phyloP scores from a whole-genome alignment of 2,329 filamentous ascomycete species.

The Penicillium sp. region DNA sequence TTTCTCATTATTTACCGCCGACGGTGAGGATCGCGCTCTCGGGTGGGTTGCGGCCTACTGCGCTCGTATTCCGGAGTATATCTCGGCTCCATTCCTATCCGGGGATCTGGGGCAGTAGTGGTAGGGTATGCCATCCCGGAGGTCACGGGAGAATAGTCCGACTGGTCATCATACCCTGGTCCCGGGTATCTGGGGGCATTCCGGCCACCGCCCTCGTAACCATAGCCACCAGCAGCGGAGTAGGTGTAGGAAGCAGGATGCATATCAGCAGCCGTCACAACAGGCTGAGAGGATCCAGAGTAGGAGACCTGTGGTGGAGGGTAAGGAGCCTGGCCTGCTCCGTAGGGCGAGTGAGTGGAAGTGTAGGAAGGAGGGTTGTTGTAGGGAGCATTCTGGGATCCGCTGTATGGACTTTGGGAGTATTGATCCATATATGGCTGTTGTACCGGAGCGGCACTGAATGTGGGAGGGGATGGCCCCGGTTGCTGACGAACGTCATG shows the following conservation, averaged over 20 bases:
- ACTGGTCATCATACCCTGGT: constrained; percentile 42
- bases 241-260: constrained; percentile 42
- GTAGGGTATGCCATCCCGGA: constrained; percentile 42
- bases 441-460: constrained; percentile 34
- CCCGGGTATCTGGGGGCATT: constrained; percentile 44
- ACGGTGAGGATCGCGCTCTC: constrained; percentile 40
- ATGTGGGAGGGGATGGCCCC: constrained; percentile 39
- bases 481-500: constrained; percentile 40
- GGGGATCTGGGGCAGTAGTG: constrained; percentile 41
- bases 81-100: constrained; percentile 45
- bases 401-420: constrained; percentile 31
- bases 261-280: constrained; percentile 39
- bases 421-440: constrained; percentile 37
- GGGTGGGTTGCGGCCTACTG: constrained; percentile 40
- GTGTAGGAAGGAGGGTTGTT: constrained; percentile 31
- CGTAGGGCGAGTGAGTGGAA: constrained; percentile 36
- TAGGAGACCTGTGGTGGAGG: constrained; percentile 35
- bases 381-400: constrained; percentile 36
- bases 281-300: constrained; percentile 34
- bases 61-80: constrained; percentile 44
- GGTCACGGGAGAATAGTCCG: constrained; percentile 42
- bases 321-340: constrained; percentile 35
- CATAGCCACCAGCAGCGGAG: constrained; percentile 33
- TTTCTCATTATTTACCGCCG: constrained; percentile 29
- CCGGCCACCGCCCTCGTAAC: constrained; percentile 36